Evolutionary conservation across 208 protist genomes (phyloP).

Genomic region (Sergeia podlipaevii): DNA sequence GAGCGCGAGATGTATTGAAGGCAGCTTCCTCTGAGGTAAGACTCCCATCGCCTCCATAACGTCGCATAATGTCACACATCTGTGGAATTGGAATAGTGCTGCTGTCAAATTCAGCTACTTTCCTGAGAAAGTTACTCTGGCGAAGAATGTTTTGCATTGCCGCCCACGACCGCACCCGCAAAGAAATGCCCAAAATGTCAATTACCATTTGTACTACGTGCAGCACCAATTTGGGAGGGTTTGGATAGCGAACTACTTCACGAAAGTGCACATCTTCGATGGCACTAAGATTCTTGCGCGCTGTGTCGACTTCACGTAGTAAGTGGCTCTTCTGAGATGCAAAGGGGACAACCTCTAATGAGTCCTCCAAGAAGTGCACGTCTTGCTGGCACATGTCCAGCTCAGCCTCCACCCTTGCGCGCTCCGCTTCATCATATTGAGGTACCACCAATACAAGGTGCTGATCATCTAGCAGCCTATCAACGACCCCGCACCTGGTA

Average conservation of each 20-base stretch:
- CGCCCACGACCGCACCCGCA: conserved; percentile 11
- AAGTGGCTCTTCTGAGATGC: conserved; percentile 16
- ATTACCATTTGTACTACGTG: conserved; percentile 31
- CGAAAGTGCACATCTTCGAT: conserved; percentile 28
- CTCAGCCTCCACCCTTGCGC: too few species aligned
- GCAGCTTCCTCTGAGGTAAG: conserved; percentile 15
- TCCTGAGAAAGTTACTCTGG: conserved; percentile 24
- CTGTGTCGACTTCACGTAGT: conserved; percentile 20
- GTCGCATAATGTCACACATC: conserved; percentile 17
- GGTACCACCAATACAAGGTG: too few species aligned
- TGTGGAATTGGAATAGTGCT: conserved; percentile 12
- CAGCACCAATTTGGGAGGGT: conserved; percentile 16
- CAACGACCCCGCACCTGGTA: too few species aligned
- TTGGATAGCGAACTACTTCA: conserved; percentile 26
- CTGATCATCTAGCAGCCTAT: too few species aligned
- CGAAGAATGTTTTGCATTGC: conserved; percentile 16
- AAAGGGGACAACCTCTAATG: too few species aligned
- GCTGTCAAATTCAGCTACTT: conserved; percentile 33
- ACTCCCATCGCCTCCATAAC: conserved; percentile 13
- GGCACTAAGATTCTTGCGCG: conserved; percentile 15
- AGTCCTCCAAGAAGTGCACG: too few species aligned
- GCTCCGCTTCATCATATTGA: too few species aligned
- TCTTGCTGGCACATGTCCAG: too few species aligned
- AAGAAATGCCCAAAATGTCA: conserved; percentile 25
- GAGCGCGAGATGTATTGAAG: conserved; percentile 24